Evolutionary conservation across 75 land plant genomes (phyloP), one percentile per base, ranked within the genome.

Genomic region (Cunninghamia lanceolata): DNA sequence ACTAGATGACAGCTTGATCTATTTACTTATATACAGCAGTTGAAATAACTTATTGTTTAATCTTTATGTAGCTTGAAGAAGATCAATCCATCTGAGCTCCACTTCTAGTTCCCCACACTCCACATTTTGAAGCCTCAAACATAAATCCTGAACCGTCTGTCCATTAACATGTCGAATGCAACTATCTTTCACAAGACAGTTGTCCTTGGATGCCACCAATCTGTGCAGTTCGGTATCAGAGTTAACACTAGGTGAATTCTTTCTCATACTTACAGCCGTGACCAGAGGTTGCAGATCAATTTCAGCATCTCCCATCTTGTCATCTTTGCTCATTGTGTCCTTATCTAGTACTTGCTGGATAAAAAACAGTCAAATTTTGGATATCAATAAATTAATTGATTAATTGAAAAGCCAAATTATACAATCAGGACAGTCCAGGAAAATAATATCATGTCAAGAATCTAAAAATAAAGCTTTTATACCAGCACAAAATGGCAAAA

Each of bases 221-320:
- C 53, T 92, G 9, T 82, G 74, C 43, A 94, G 32, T 68, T 63
- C 85, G 3, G 83, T 84, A 1, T 88, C 89, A 83, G 80, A 77
- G 40, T 77, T 77, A 40, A 21, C 42, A 38, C 10, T 40, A 1
- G 16, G 80, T 36, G 5, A 2, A 39, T 16, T 42, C 16, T 77
- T 39, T 77, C 80, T 77, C 43, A 39, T 77, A 39, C 79, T 90
- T 16, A 88, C 94, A 82, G 93, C 91, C 70, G 86, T 83, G 19
- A 94, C 85, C 25, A 94, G 85, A 3, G 93, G 91, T 35, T 83
- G 52, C 53, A 94, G 87, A 66, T 93, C 89, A 25, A 94, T 28
- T 68, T 89, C 86, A 19, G 90, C 94, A 66, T 94, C 95, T 25
- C 95, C 95, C 95, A 94, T 94, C 42, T 84, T 93, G 53, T 94